Evolutionary conservation across 2,329 filamentous ascomycete genomes (phyloP).

Genomic region (Penicillium sp.): DNA sequence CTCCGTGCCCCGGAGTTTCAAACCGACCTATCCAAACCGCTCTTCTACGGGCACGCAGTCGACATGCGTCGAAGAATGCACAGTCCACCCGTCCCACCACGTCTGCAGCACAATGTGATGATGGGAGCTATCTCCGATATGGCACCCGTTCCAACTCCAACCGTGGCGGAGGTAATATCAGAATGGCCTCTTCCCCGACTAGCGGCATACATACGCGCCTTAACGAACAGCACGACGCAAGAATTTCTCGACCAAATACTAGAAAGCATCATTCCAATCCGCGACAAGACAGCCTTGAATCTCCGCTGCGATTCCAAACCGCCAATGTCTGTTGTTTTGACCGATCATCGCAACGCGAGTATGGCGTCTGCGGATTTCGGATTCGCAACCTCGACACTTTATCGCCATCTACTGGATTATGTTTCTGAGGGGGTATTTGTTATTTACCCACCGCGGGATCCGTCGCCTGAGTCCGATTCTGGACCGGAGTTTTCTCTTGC

Average conservation of each 20-base stretch:
- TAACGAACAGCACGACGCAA: constrained; percentile 43
- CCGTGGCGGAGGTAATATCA: constrained; percentile 39
- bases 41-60: constrained; percentile 44
- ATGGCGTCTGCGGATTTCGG: constrained; percentile 41
- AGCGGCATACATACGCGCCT: constrained; percentile 43
- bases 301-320: constrained; percentile 41
- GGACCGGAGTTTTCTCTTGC: constrained; percentile 41
- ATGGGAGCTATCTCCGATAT: constrained; percentile 16
- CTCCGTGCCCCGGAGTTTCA: constrained; percentile 42
- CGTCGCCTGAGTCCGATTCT: background rate
- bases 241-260: constrained; percentile 37
- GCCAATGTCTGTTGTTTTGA: constrained; percentile 40
- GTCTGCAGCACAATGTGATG: constrained; percentile 46
- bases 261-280: constrained; percentile 36
- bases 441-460: constrained; percentile 31
- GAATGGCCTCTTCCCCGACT: constrained; percentile 41
- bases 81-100: constrained; percentile 34
- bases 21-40: constrained; percentile 27
- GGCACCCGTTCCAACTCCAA: constrained; percentile 17
- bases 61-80: constrained; percentile 46
- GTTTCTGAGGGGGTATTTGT: constrained; percentile 28
- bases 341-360: constrained; percentile 43
- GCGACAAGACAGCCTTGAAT: constrained; percentile 43
- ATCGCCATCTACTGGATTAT: constrained; percentile 38
- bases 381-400: constrained; percentile 38